Evolutionary conservation across 2,329 filamentous ascomycete genomes (phyloP).

Genomic region (Pyrenophora seminiperda): DNA sequence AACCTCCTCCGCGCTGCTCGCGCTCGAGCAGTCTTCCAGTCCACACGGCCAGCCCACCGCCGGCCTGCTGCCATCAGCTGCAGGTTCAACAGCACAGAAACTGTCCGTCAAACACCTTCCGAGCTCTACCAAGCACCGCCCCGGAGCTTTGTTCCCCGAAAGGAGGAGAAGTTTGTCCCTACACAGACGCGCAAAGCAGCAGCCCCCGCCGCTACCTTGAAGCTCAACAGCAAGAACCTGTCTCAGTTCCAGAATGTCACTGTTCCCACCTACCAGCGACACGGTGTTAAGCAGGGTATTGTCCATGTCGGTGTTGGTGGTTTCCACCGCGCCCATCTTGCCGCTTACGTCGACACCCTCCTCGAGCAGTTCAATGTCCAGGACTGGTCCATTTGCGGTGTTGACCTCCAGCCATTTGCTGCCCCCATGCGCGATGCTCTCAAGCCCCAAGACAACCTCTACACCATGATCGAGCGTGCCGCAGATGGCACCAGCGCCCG

Average conservation of each 20-base stretch:
- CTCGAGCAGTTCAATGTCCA: constrained; percentile 32
- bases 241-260: constrained; percentile 27
- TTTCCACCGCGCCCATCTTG: constrained; percentile 38
- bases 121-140: constrained; percentile 15
- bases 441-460: constrained; percentile 33
- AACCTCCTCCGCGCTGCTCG: constrained; percentile 19
- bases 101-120: constrained; percentile 10
- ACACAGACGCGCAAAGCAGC: constrained; percentile 2
- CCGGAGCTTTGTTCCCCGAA: constrained; percentile 6
- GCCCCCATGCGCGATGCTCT: constrained; percentile 35
- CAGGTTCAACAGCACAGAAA: constrained; percentile 17
- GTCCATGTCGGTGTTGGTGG: constrained; percentile 38
- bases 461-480: constrained; percentile 36
- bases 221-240: constrained; percentile 30
- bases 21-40: constrained; percentile 18
- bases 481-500: constrained; percentile 30
- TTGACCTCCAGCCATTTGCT: constrained; percentile 35
- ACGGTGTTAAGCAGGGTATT: constrained; percentile 36
- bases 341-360: constrained; percentile 35
- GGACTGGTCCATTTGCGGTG: constrained; percentile 39
- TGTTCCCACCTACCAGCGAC: constrained; percentile 31
- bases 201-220: constrained; percentile 5
- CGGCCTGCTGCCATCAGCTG: constrained; percentile 5
- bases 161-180: constrained; percentile 6
- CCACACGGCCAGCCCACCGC: constrained; percentile 11